These are phyloP conservation scores for Pyronema omphalodes DNA, from an alignment of 495 filamentous ascomycete species.

Conservation along the genomic window DNA sequence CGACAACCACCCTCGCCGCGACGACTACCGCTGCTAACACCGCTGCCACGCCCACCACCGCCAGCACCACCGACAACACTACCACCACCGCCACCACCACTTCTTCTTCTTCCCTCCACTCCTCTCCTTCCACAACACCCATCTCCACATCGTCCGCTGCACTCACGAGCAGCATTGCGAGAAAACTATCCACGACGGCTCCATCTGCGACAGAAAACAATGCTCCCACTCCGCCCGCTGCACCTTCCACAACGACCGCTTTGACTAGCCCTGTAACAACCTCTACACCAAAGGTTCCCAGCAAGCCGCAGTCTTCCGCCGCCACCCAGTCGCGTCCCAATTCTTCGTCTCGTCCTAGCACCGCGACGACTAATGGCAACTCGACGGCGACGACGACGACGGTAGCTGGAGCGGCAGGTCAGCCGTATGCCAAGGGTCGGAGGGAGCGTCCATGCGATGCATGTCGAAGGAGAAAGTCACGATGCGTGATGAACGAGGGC, in stretches of 20 bases:
- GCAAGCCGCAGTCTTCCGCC: too few relatives aligned
- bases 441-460: slow-evolving; percentile 50
- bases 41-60: neutral
- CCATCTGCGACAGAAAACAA: neutral
- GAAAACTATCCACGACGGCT: neutral
- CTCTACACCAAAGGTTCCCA: too few relatives aligned
- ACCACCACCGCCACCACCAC: neutral
- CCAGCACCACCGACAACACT: neutral
- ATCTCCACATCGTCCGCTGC: neutral
- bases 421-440: slow-evolving; percentile 6
- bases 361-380: neutral
- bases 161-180: neutral
- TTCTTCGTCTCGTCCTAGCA: neutral
- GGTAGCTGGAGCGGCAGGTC: neutral
- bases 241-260: neutral
- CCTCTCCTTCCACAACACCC: neutral
- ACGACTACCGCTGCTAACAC: too few relatives aligned
- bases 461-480: slow-evolving; percentile 66
- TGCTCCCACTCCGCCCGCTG: neutral
- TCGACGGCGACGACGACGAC: neutral
- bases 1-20: too few relatives aligned
- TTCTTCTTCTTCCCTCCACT: neutral
- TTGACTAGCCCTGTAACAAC: too few relatives aligned
- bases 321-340: neutral
- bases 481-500: slow-evolving; percentile 73